Conservation (phyloP, 495 filamentous ascomycete species). For the Arthonia radiata region DNA sequence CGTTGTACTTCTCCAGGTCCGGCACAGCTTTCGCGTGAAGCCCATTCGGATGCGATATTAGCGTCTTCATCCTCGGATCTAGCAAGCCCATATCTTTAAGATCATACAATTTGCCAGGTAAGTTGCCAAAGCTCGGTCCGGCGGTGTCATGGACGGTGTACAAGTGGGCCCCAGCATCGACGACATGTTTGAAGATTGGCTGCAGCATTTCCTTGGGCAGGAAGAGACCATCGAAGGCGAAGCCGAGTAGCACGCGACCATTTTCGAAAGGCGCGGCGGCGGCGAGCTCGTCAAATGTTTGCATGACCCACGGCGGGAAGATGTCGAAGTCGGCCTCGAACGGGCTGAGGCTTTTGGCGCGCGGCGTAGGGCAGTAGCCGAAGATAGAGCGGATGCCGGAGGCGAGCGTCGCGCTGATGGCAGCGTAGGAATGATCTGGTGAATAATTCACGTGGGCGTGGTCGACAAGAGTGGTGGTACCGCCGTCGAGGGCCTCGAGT, state of each 20-base stretch:
- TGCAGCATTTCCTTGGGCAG: conserved; percentile 14
- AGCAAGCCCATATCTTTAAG: conserved; percentile 9
- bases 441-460: conserved; percentile 26
- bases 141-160: conserved; percentile 16
- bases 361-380: conserved; percentile 17
- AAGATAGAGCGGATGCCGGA: conserved; percentile 25
- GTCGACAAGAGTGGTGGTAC: conserved; percentile 32
- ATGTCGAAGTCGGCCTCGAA: conserved; percentile 11
- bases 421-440: conserved; percentile 16
- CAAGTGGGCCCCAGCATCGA: conserved; percentile 10
- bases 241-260: conserved; percentile 16
- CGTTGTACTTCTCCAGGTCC: conserved; percentile 12
- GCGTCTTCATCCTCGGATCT: conserved; percentile 13
- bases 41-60: conserved; percentile 18
- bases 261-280: conserved; percentile 13
- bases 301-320: conserved; percentile 18
- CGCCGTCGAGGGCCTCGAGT: conserved; percentile 26
- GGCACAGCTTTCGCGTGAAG: conserved; percentile 6
- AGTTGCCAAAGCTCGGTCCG: conserved; percentile 5
- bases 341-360: conserved; percentile 15
- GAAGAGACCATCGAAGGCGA: conserved; percentile 18
- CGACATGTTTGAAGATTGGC: conserved; percentile 11
- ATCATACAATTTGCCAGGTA: not conserved
- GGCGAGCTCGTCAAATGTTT: conserved; percentile 14
- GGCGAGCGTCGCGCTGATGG: conserved; percentile 16